These are phyloP conservation scores for Sporothrix schenckii DNA, from an alignment of 2,329 filamentous ascomycete species.

Conservation along the genomic window DNA sequence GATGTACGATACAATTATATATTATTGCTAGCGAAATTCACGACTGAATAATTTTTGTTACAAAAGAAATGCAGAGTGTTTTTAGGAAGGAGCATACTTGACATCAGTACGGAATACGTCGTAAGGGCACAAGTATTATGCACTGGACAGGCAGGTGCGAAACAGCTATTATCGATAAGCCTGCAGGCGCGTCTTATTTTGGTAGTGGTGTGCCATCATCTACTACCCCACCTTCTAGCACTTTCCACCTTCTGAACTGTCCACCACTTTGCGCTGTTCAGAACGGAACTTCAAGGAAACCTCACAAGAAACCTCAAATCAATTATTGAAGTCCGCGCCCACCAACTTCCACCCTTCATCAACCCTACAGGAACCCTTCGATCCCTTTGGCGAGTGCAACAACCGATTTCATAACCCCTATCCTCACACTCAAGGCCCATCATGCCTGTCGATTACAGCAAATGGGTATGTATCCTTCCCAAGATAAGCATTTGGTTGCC, in stretches of 20 bases:
- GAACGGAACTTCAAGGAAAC: neutral
- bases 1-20: slow-evolving; percentile 19
- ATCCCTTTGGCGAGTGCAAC: neutral
- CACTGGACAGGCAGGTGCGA: neutral
- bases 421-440: slow-evolving; percentile 35
- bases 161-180: slow-evolving; percentile 33
- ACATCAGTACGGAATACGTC: neutral
- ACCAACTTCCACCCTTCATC: too few species aligned
- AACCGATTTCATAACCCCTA: neutral
- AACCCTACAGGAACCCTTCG: too few species aligned
- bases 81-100: neutral
- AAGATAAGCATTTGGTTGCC: neutral
- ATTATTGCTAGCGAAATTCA: slow-evolving; percentile 16
- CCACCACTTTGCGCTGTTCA: neutral
- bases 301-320: neutral
- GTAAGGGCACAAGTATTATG: neutral
- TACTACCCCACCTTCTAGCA: slow-evolving; percentile 30
- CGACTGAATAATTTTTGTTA: neutral
- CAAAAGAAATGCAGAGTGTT: neutral
- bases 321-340: neutral
- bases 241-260: slow-evolving; percentile 28
- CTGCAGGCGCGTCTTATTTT: neutral
- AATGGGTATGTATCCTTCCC: slow-evolving; percentile 56
- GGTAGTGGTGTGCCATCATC: neutral
- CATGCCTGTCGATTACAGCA: slow-evolving; percentile 62